A percentile compares a stretch with the other conserved stretches of the same genome.
phyloP scores from a whole-genome alignment of 2,329 filamentous ascomycete genomes.

The Sporothrix brunneoviolacea region DNA sequence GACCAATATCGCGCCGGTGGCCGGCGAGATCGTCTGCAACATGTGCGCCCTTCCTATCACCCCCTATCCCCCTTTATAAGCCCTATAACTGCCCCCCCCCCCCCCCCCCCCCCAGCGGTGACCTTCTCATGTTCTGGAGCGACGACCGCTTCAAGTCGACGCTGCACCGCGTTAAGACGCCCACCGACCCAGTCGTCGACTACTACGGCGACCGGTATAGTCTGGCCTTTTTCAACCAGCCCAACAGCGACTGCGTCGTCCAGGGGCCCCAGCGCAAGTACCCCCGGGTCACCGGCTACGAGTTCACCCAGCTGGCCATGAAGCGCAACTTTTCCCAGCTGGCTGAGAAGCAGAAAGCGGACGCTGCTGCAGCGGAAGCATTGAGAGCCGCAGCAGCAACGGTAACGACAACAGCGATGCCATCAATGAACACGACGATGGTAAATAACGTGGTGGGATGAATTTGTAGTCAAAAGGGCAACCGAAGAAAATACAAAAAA shows the following conservation, averaged over 20 bases:
- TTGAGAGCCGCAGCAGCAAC: background rate
- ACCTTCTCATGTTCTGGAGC: constrained; percentile 59
- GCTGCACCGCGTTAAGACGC: constrained; percentile 49
- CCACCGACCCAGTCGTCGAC: constrained; percentile 39
- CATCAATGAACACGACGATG: too few species aligned
- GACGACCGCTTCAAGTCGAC: constrained; percentile 63
- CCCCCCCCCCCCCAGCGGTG: constrained; percentile 31
- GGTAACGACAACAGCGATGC: background rate
- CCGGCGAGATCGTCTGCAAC: constrained; percentile 54
- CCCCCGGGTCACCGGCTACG: constrained; percentile 48
- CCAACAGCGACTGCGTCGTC: constrained; percentile 48
- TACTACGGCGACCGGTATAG: constrained; percentile 55
- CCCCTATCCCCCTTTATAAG: background rate
- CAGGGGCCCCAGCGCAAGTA: constrained; percentile 57
- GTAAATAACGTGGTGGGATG: too few species aligned
- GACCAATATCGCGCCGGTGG: constrained; percentile 52
- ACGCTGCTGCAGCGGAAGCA: background rate
- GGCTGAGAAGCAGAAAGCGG: constrained; percentile 2
- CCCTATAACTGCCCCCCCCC: background rate
- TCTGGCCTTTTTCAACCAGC: constrained; percentile 53
- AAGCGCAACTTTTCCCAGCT: constrained; percentile 6
- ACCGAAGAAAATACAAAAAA: too few species aligned
- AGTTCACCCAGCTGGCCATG: constrained; percentile 41
- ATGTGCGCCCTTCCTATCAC: constrained; percentile 30
- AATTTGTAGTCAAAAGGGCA: too few species aligned